phyloP scores from a whole-genome alignment of 345 rosid species.

The Eucalyptus microcorys region DNA sequence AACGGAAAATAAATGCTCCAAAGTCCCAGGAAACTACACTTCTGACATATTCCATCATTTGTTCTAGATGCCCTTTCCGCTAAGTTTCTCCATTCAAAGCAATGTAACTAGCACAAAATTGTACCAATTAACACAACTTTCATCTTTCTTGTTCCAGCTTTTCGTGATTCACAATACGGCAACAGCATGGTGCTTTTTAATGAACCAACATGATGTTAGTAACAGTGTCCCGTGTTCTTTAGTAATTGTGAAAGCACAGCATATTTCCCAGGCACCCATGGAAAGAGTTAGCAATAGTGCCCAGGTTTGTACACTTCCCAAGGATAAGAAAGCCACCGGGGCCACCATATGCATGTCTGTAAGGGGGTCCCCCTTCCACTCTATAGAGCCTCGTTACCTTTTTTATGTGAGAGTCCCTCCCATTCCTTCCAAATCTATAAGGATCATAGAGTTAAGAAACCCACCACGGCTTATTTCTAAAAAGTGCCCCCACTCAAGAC shows the following conservation, averaged over 20 bases:
- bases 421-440: not conserved
- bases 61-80: not conserved
- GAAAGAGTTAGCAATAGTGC: not conserved
- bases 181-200: not conserved
- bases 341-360: not conserved
- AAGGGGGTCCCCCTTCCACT: not conserved
- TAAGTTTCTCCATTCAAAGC: not conserved
- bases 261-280: not conserved
- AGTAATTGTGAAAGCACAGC: not conserved
- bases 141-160: not conserved
- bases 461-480: not conserved
- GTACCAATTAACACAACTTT: not conserved
- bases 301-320: not conserved
- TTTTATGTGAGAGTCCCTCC: not conserved
- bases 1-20: not conserved
- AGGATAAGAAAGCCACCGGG: not conserved
- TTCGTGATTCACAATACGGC: not conserved
- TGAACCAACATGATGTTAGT: not conserved
- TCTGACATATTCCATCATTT: not conserved
- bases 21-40: not conserved
- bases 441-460: not conserved
- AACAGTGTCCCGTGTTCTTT: not conserved
- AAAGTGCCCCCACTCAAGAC: not conserved
- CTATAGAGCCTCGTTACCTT: not conserved
- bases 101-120: not conserved